These are phyloP conservation scores for Ormosia emarginata DNA, from an alignment of 306 rosid species.

Conservation along the genomic window DNA sequence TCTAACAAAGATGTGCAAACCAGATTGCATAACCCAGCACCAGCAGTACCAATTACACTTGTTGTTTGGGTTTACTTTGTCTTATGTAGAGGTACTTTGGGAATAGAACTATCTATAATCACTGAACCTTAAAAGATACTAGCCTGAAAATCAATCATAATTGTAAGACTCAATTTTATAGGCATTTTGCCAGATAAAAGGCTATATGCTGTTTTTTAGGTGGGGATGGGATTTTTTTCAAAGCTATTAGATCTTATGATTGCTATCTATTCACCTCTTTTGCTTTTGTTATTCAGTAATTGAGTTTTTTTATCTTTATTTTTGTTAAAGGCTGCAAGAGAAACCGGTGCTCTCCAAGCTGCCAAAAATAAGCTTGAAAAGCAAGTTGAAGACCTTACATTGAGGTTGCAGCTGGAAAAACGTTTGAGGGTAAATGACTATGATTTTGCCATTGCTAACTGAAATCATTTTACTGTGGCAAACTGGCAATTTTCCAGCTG, in stretches of 20 bases:
- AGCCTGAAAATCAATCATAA: background rate
- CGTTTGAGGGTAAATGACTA: slow-evolving; percentile 67
- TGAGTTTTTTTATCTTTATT: background rate
- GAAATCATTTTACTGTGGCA: background rate
- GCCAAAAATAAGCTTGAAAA: slow-evolving; percentile 88
- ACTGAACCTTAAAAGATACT: background rate
- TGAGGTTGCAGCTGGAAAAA: slow-evolving; percentile 82
- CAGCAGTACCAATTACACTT: background rate
- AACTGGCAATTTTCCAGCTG: background rate
- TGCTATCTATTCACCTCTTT: background rate
- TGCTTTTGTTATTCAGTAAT: background rate
- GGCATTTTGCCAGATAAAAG: background rate
- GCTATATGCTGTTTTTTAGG: too few relatives aligned
- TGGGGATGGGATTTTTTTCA: background rate
- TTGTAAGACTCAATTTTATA: background rate
- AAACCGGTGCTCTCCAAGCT: slow-evolving; percentile 92
- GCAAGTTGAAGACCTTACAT: slow-evolving; percentile 80
- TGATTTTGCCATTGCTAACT: background rate
- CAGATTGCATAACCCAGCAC: background rate
- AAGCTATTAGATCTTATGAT: background rate
- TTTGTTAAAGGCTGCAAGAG: slow-evolving; percentile 73
- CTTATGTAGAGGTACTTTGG: background rate
- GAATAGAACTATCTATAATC: background rate
- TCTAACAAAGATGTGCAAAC: background rate
- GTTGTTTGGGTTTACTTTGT: background rate